Percentiles rank a stretch among this genome's conserved stretches.
phyloP scores from a whole-genome alignment of 371 early-diverging fungal genomes.

The Apophysomyces ossiformis region DNA sequence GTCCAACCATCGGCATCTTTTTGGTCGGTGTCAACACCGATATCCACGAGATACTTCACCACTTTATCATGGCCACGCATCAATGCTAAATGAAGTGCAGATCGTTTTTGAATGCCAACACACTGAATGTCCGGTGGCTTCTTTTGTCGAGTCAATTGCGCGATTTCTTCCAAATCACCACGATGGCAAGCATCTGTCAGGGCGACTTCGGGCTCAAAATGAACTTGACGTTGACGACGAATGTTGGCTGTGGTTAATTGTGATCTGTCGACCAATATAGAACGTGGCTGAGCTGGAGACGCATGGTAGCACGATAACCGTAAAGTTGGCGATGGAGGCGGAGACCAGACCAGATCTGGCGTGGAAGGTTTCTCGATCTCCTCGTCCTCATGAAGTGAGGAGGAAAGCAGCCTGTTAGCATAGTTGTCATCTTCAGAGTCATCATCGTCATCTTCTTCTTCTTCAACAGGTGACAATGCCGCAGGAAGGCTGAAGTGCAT shows the following conservation, averaged over 20 bases:
- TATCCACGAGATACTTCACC: slow-evolving; percentile 22
- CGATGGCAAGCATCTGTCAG: slow-evolving; percentile 45
- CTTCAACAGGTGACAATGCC: slow-evolving; percentile 10
- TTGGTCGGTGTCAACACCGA: slow-evolving; percentile 37
- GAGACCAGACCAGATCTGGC: slow-evolving; percentile 7
- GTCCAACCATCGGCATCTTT: slow-evolving; percentile 53
- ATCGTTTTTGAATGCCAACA: not conserved
- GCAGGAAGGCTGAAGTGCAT: slow-evolving; percentile 5
- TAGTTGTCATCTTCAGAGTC: not conserved
- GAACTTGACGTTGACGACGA: slow-evolving; percentile 28
- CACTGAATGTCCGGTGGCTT: not conserved
- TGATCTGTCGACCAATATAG: slow-evolving; percentile 1
- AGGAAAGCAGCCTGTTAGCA: not conserved
- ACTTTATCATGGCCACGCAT: slow-evolving; percentile 42
- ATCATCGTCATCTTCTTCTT: slow-evolving; percentile 14
- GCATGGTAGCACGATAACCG: slow-evolving; percentile 1
- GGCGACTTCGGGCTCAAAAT: slow-evolving; percentile 38
- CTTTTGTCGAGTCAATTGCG: not conserved
- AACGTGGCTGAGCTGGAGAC: slow-evolving; percentile 7
- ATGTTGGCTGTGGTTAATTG: not conserved
- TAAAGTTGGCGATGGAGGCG: slow-evolving; percentile 9
- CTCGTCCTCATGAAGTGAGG: not conserved
- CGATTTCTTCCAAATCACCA: slow-evolving; percentile 29
- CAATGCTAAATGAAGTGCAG: slow-evolving; percentile 38
- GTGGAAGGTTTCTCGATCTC: not conserved